Percentiles rank a stretch among this genome's conserved stretches.
Conservation (phyloP, 1,284 basidiomycete species). For the Dichomitus squalens region DNA sequence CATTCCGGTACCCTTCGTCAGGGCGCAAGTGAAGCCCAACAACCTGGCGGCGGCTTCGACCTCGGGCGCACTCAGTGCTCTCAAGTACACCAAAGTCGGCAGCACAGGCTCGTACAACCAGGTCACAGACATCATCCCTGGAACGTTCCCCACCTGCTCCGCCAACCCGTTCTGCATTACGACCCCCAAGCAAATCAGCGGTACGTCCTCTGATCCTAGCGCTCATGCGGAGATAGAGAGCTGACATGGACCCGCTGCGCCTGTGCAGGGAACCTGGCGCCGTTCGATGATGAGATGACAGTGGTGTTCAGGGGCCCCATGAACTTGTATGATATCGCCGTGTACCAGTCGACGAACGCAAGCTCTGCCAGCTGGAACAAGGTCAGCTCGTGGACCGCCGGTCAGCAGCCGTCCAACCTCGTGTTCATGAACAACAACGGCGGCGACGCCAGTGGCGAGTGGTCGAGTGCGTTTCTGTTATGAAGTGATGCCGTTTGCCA, state of each 20-base stretch:
- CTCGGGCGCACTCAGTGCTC: constrained; percentile 30
- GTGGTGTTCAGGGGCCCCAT: constrained; percentile 35
- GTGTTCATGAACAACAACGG: constrained; percentile 39
- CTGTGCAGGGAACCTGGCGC: constrained; percentile 30
- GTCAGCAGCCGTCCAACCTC: constrained; percentile 27
- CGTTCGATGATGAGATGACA: constrained; percentile 36
- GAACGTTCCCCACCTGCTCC: constrained; percentile 31
- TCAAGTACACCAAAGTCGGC: constrained; percentile 35
- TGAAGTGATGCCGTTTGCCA: not conserved
- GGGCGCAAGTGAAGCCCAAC: constrained; percentile 14
- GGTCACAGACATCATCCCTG: constrained; percentile 33
- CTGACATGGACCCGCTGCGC: not conserved
- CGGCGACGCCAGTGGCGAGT: constrained; percentile 30
- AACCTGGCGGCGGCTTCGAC: constrained; percentile 25
- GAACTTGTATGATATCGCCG: constrained; percentile 33
- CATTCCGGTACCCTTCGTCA: not conserved
- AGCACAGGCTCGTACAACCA: constrained; percentile 32
- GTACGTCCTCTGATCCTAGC: constrained; percentile 15
- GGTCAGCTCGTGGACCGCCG: constrained; percentile 29
- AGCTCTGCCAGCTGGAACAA: constrained; percentile 30
- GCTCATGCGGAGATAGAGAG: not conserved
- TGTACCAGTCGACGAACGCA: constrained; percentile 30
- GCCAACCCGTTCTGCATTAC: constrained; percentile 30
- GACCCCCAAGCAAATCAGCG: constrained; percentile 26
- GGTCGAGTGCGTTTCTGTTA: constrained; percentile 28